These are phyloP conservation scores for Gracilariopsis chorda DNA, from an alignment of 23 red algal genomes.

Conservation along the genomic window DNA sequence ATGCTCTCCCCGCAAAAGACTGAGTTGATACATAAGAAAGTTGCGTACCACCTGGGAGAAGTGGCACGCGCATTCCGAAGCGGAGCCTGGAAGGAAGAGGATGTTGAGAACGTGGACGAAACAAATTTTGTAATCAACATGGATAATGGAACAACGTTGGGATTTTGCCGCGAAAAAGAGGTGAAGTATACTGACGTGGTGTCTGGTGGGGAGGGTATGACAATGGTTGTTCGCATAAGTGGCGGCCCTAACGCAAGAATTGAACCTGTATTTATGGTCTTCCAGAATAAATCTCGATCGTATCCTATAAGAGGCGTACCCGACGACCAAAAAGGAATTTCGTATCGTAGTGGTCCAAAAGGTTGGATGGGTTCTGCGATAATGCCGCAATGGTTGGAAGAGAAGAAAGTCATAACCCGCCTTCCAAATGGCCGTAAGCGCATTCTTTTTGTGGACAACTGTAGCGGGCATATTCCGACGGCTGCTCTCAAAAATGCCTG, in stretches of 20 bases:
- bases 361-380: background rate
- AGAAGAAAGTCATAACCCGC: background rate
- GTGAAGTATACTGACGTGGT: conserved; percentile 14
- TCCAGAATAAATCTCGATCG: background rate
- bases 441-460: background rate
- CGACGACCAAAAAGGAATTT: background rate
- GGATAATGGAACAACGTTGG: background rate
- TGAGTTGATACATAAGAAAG: background rate
- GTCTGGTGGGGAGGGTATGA: background rate
- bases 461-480: background rate
- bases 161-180: background rate
- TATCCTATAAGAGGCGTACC: background rate
- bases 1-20: background rate
- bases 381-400: background rate
- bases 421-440: background rate
- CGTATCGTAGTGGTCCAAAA: too few species aligned
- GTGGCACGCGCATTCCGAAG: background rate
- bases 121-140: background rate
- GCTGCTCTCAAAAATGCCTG: background rate
- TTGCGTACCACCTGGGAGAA: background rate
- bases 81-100: background rate
- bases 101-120: background rate
- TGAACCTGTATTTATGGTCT: conserved; percentile 17
- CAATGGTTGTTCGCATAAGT: background rate
- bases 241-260: background rate